Conservation (phyloP, 768 basidiomycete genomes). For the Paxillus involutus region DNA sequence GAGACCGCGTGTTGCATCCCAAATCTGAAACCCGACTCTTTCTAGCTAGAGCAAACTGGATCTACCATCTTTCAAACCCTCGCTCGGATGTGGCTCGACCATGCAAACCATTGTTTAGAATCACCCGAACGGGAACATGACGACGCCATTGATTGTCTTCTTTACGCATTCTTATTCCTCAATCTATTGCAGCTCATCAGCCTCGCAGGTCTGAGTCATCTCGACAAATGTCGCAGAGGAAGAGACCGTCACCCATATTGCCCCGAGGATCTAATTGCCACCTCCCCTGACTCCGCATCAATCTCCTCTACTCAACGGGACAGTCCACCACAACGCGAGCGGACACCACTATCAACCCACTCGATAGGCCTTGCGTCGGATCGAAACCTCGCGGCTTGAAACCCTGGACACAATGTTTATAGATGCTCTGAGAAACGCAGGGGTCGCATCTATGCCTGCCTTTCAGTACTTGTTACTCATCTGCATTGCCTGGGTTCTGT, state of each 20-base stretch:
- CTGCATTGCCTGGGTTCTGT: constrained; percentile 58
- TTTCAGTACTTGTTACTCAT: constrained; percentile 46
- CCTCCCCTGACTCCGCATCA: background rate
- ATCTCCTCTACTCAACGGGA: background rate
- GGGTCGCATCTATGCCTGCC: constrained; percentile 49
- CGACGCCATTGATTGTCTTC: constrained; percentile 49
- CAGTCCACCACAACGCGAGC: constrained; percentile 5
- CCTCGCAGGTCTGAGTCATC: constrained; percentile 47
- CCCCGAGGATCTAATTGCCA: constrained; percentile 9
- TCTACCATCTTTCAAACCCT: constrained; percentile 72
- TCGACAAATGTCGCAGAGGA: constrained; percentile 44
- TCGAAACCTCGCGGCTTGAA: constrained; percentile 6
- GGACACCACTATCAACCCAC: constrained; percentile 13
- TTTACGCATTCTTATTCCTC: constrained; percentile 55
- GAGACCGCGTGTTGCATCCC: background rate
- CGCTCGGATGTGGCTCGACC: constrained; percentile 68
- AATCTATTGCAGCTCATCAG: constrained; percentile 57
- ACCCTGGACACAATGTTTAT: constrained; percentile 13
- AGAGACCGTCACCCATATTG: constrained; percentile 15
- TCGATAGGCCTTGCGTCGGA: background rate
- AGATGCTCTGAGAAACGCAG: constrained; percentile 40
- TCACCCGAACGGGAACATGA: constrained; percentile 27
- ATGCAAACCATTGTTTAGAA: constrained; percentile 2
- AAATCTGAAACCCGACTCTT: background rate
- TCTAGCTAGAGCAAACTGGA: constrained; percentile 72